A percentile compares a stretch with the other conserved stretches of the same genome.
These are phyloP conservation scores for Rubia peregrina DNA, from an alignment of 305 asterid genomes.

Conservation along the genomic window DNA sequence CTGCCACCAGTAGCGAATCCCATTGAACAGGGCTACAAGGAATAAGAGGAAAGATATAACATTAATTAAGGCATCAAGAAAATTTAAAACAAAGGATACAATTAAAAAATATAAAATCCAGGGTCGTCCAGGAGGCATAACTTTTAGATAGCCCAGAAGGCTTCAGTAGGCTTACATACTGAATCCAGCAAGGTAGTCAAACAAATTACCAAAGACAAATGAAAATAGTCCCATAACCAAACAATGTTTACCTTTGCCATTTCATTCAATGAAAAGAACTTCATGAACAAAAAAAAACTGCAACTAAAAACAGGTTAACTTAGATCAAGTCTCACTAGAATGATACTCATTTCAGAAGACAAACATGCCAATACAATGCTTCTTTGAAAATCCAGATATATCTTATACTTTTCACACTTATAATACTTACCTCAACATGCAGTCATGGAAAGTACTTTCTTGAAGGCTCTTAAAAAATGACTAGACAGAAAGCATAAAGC, in stretches of 20 bases:
- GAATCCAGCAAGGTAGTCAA: not conserved
- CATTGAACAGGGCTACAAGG: conserved; percentile 92
- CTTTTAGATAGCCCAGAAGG: not conserved
- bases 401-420: not conserved
- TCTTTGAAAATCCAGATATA: not conserved
- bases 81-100: conserved; percentile 3
- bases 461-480: not conserved
- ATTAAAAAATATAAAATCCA: not conserved
- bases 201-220: not conserved
- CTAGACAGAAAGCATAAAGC: not conserved
- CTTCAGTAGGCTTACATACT: not conserved
- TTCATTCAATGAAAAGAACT: not conserved
- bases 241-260: conserved; percentile 3
- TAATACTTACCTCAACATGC: not conserved
- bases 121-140: conserved; percentile 6
- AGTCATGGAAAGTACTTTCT: not conserved
- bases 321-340: not conserved
- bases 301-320: not conserved
- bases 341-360: not conserved
- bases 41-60: conserved; percentile 5
- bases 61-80: not conserved
- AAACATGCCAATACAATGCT: not conserved
- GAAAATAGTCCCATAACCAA: not conserved
- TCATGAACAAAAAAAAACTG: not conserved
- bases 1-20: conserved; percentile 99